Conservation (phyloP, 2,329 filamentous ascomycete species). For the Hypoxylon sp. region DNA sequence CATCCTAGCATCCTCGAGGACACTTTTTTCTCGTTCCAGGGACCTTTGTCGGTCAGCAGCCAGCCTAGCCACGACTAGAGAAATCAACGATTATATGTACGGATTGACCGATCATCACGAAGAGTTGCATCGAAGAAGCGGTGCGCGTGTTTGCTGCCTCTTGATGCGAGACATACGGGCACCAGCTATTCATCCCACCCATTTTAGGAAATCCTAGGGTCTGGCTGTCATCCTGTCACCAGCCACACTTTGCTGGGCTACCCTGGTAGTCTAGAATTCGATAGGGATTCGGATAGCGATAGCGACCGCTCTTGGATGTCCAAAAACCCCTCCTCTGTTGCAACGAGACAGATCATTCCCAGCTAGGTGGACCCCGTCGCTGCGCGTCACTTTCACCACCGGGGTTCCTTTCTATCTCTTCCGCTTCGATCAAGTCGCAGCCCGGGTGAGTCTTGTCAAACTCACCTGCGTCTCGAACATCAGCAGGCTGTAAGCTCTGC, state of each 20-base stretch:
- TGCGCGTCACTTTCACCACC: slow-evolving; percentile 44
- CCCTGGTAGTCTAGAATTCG: slow-evolving; percentile 37
- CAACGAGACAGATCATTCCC: slow-evolving; percentile 44
- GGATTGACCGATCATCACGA: slow-evolving; percentile 38
- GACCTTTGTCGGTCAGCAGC: slow-evolving; percentile 38
- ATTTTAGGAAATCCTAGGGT: slow-evolving; percentile 40
- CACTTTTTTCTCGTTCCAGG: slow-evolving; percentile 6
- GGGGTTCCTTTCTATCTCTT: slow-evolving; percentile 42
- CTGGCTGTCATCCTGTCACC: slow-evolving; percentile 24
- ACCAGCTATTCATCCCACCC: slow-evolving; percentile 41
- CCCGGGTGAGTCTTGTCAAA: slow-evolving; percentile 39
- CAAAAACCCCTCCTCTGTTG: slow-evolving; percentile 26
- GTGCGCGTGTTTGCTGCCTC: slow-evolving; percentile 42
- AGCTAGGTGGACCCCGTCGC: slow-evolving; percentile 42
- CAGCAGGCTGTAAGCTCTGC: slow-evolving; percentile 31
- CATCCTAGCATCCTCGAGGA: slow-evolving; percentile 30
- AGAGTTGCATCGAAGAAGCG: slow-evolving; percentile 41
- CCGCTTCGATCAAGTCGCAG: slow-evolving; percentile 44
- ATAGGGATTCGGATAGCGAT: slow-evolving; percentile 37
- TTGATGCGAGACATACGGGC: slow-evolving; percentile 44
- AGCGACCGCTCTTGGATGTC: slow-evolving; percentile 27
- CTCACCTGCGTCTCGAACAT: slow-evolving; percentile 40
- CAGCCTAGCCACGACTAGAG: slow-evolving; percentile 21
- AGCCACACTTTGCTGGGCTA: slow-evolving; percentile 38
- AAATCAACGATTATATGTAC: slow-evolving; percentile 32